Evolutionary conservation across 768 basidiomycete genomes (phyloP).

Genomic region (Suillus cothurnatus): DNA sequence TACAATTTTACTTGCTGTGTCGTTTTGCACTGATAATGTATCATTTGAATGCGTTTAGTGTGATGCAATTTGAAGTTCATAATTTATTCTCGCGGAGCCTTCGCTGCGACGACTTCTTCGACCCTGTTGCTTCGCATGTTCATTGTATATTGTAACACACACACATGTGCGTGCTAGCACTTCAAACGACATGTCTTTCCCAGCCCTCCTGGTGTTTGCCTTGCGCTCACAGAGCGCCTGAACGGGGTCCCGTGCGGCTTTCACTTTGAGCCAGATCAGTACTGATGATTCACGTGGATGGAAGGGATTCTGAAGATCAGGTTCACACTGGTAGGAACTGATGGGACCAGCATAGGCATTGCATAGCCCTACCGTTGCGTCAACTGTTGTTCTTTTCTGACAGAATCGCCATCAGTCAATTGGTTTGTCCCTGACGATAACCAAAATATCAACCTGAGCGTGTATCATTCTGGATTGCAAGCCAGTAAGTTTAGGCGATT

Average conservation of each 20-base stretch:
- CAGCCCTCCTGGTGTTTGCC: not conserved
- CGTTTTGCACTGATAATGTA: not conserved
- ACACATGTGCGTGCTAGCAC: not conserved
- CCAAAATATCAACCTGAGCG: not conserved
- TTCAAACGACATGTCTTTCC: not conserved
- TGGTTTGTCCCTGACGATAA: not conserved
- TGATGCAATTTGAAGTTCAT: not conserved
- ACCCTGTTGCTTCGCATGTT: not conserved
- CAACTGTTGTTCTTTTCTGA: no score
- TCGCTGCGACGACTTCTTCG: not conserved
- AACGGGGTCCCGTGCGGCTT: not conserved
- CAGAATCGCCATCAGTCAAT: not conserved
- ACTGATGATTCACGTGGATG: not conserved
- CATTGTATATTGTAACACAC: not conserved
- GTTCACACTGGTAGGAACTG: slow-evolving; percentile 1
- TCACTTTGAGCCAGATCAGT: not conserved
- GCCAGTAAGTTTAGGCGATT: not conserved
- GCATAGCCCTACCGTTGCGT: not conserved
- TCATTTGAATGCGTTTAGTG: not conserved
- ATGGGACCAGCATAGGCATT: not conserved
- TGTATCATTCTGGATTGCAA: not conserved
- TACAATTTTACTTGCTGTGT: not conserved
- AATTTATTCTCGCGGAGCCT: not conserved
- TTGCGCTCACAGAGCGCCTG: not conserved
- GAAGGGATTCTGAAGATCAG: slow-evolving; percentile 5